Conservation (phyloP, 2,329 filamentous ascomycete species). For the Aspergillus sp. region DNA sequence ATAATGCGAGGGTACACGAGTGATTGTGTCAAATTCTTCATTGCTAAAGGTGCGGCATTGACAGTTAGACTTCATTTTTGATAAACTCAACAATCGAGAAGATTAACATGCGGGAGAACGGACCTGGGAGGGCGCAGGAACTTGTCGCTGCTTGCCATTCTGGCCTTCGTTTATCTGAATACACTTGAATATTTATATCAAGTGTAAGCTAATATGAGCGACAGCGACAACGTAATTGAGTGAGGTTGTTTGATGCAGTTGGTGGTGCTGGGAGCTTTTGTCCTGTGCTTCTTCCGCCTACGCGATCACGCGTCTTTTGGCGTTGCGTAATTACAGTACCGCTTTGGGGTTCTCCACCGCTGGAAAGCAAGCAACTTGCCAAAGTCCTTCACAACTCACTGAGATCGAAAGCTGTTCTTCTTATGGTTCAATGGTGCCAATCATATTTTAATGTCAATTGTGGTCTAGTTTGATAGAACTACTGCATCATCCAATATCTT, state of each 20-base stretch:
- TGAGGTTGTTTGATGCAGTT: not conserved
- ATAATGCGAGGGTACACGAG: constrained; percentile 65
- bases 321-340: constrained; percentile 27
- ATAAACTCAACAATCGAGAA: not conserved
- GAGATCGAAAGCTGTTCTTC: not conserved
- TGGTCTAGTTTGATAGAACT: no score
- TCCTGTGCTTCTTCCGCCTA: constrained; percentile 7
- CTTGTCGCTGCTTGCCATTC: constrained; percentile 21
- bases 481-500: no score
- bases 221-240: not conserved
- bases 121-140: constrained; percentile 36
- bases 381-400: not conserved
- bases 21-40: constrained; percentile 44
- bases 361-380: not conserved
- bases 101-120: constrained; percentile 10
- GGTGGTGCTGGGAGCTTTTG: constrained; percentile 2
- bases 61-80: not conserved
- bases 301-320: constrained; percentile 31
- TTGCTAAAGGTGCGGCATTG: constrained; percentile 25
- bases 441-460: no score
- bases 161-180: not conserved
- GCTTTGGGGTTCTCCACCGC: constrained; percentile 20
- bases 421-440: not conserved
- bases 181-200: not conserved
- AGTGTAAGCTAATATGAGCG: not conserved